These are phyloP conservation scores for Plenodomus tracheiphilus DNA, from an alignment of 2,329 filamentous ascomycete species.

Conservation along the genomic window DNA sequence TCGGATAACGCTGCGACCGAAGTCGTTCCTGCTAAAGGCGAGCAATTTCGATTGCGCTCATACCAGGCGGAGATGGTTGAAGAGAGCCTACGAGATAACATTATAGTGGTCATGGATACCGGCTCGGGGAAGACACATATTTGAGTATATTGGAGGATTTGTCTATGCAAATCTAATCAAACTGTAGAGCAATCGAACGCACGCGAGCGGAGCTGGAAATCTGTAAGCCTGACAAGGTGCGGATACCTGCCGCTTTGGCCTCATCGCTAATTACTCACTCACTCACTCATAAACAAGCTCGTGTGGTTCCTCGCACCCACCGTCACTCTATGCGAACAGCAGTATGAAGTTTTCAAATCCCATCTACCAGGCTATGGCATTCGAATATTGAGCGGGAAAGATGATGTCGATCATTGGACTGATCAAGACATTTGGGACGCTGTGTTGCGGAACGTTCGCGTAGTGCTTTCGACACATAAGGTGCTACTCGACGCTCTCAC, in stretches of 20 bases:
- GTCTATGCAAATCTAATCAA: constrained; percentile 9
- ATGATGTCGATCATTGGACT: constrained; percentile 75
- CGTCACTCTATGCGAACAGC: constrained; percentile 51
- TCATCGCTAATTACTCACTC: constrained; percentile 2
- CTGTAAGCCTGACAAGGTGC: constrained; percentile 41
- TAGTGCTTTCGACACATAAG: constrained; percentile 79
- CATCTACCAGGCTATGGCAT: constrained; percentile 56
- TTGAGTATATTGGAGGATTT: constrained; percentile 9
- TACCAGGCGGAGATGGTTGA: constrained; percentile 57
- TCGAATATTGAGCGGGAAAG: constrained; percentile 67
- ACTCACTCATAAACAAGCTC: constrained; percentile 34
- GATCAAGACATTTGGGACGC: constrained; percentile 68
- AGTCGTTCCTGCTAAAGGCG: not conserved
- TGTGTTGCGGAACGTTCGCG: constrained; percentile 64
- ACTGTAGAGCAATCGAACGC: constrained; percentile 47
- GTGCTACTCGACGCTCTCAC: constrained; percentile 73
- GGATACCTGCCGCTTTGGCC: constrained; percentile 3
- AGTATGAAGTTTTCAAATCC: constrained; percentile 40
- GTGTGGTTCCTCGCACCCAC: constrained; percentile 54
- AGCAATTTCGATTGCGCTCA: constrained; percentile 41
- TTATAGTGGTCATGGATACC: constrained; percentile 55
- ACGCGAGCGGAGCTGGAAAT: constrained; percentile 49
- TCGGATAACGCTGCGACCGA: not conserved
- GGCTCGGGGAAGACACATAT: constrained; percentile 55
- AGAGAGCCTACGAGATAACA: constrained; percentile 48